phyloP scores from a whole-genome alignment of 140 eudicot species.

The Oenanthe javanica region DNA sequence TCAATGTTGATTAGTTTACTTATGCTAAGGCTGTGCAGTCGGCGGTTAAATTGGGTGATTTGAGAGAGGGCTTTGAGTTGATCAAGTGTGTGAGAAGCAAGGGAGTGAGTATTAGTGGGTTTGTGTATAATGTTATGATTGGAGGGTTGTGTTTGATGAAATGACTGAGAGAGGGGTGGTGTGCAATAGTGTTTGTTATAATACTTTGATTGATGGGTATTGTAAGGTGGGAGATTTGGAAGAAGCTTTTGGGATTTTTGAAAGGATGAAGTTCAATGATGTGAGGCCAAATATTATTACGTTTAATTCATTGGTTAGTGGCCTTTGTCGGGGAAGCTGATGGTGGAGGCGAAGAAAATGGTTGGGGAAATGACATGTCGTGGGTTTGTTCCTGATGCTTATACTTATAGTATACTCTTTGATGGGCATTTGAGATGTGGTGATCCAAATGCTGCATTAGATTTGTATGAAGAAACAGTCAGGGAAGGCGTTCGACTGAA shows the following conservation, averaged over 20 bases:
- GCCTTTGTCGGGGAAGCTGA: constrained; percentile 53
- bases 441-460: constrained; percentile 37
- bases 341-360: constrained; percentile 51
- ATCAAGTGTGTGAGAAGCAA: constrained; percentile 34
- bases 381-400: constrained; percentile 65
- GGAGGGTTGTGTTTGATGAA: constrained; percentile 79
- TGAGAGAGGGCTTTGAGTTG: constrained; percentile 41
- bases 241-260: constrained; percentile 46
- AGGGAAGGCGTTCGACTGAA: constrained; percentile 37
- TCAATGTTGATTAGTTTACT: constrained; percentile 48
- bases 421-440: constrained; percentile 53
- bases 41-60: constrained; percentile 58
- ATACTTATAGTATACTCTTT: constrained; percentile 53
- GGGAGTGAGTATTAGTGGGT: constrained; percentile 34
- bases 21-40: constrained; percentile 74
- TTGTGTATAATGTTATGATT: constrained; percentile 82
- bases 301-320: constrained; percentile 56
- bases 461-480: constrained; percentile 39
- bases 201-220: constrained; percentile 71
- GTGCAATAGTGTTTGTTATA: constrained; percentile 45
- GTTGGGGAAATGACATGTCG: constrained; percentile 52
- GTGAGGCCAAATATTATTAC: constrained; percentile 54
- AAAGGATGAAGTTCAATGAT: constrained; percentile 41
- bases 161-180: constrained; percentile 43
- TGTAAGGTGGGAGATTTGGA: constrained; percentile 66